These are phyloP conservation scores for Bidens hawaiensis DNA, from an alignment of 140 eudicot genomes.

Conservation along the genomic window DNA sequence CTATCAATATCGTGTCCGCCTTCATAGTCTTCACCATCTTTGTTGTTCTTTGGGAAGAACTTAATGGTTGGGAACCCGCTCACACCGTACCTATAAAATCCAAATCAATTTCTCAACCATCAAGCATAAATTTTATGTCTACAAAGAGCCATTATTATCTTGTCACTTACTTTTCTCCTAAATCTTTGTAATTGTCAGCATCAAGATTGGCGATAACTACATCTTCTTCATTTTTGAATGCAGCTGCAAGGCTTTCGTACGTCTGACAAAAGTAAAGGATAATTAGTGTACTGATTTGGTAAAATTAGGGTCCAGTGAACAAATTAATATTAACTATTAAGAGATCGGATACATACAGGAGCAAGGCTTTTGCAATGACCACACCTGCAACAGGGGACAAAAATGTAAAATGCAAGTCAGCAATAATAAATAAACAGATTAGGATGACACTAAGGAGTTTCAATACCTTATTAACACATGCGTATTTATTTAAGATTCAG, in stretches of 20 bases:
- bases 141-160: background rate
- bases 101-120: background rate
- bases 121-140: background rate
- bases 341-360: slow-evolving; percentile 61
- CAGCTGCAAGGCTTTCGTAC: slow-evolving; percentile 92
- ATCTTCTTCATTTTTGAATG: slow-evolving; percentile 66
- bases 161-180: slow-evolving; percentile 73
- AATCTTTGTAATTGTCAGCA: slow-evolving; percentile 84
- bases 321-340: slow-evolving; percentile 9
- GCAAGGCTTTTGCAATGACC: slow-evolving; percentile 99
- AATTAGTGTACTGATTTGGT: background rate
- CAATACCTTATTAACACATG: too few species aligned
- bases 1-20: slow-evolving; percentile 80
- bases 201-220: slow-evolving; percentile 93
- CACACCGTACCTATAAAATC: slow-evolving; percentile 62
- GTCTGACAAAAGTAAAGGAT: slow-evolving; percentile 34
- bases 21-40: slow-evolving; percentile 89
- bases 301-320: background rate
- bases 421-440: background rate
- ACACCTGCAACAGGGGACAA: slow-evolving; percentile 61
- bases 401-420: slow-evolving; percentile 21
- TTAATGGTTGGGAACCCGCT: slow-evolving; percentile 87
- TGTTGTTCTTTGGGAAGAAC: slow-evolving; percentile 83
- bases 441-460: too few species aligned
- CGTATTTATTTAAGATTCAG: too few species aligned